Base-by-base conservation (phyloP, 2,329 filamentous ascomycete genomes). In the Epichloe uncinata region DNA sequence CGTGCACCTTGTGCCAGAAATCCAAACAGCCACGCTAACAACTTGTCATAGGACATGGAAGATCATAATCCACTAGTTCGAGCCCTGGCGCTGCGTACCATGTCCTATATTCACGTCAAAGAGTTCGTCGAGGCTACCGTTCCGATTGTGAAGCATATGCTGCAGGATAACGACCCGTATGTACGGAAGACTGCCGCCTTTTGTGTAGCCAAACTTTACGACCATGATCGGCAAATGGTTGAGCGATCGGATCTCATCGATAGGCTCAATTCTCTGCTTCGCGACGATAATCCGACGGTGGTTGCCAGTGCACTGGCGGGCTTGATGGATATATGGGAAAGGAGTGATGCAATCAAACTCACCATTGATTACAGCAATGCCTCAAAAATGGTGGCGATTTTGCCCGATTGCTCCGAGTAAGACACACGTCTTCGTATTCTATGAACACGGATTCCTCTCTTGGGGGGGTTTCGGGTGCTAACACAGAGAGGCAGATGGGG, bases 341-440 rank as follows among this genome's bases (percentile, higher is more conserved):
- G 91, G 52, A 97, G 90, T 64, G 91, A 97, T 66, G 88, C 86
- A 52, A 98, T 98, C 67, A 96, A 95, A 65, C 81, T 98, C 55
- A 97, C 93, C 3, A 96, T 98, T 59, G 93, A 98, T 69, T 97
- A 98, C 64, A 81, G 82, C 54, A 98, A 95, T 68, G 93, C 93
- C 26, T 97, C 91, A 47, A 98, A 98, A 70, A 93, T 98, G 74
- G 89, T 97, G 36, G 89, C 93, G 42, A 97, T 98, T 53, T 69
- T 98, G 22, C 84, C 93, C 2, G 93, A 98, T 65, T 97, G 93
- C 70, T 97, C 93, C 16, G 93, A 98, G 87, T 94, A 78, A 62
- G 85, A 73, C 20, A 33, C 16, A 34, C 9, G 18, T 12, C n/a
- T 18, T 18, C 4, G 13, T 12, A 18, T 22, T 11, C 26, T 3